Base-by-base conservation (phyloP, 257 asterid species). In the Rehmannia glutinosa region DNA sequence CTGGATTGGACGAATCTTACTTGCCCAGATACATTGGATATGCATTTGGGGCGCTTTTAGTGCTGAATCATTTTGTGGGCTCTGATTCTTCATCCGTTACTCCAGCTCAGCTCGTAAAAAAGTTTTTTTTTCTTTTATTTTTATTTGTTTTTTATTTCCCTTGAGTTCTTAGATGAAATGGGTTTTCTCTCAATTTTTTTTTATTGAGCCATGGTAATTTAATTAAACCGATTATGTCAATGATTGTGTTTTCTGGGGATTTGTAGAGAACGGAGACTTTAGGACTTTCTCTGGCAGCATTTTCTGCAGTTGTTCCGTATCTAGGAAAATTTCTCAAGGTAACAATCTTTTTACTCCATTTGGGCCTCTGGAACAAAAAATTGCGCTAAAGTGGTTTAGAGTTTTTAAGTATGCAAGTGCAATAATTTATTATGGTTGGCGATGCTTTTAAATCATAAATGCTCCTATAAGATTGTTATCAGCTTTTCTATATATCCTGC, bases 11-110 rank as follows among this genome's bases (percentile, higher is more conserved):
- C 64, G 99, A 90, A 77, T 90, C 96, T 8, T 93, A 90, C 81
- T 82, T 93, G 74, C 96, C 99, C 71, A 85, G 97, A 84, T 94
- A 84, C 84, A 85, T 94, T 59, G 99, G 97, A 64, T 93, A 82
- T 73, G 81, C 85, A 69, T 90, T 90, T 76, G 97, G 97, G 62
- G 78, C 85, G 70, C 92, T 90, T 66, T 65, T 93, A 69, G 35
- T 78, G 58, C 69, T 87, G 81, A 93, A 93, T 76, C 96, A 90
- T 76, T 91, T 86, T 68, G 72, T 74, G 69, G 96, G 91, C 68
- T 80, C 87, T 38, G 90, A 79, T 77, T 62, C 84, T 23, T 77
- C 96, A 5, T 59, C 94, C 43, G 66, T 85, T 53, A 81, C 96
- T 56, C 64, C 91, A 3, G 84, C 96, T 61, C 99, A 93, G 78